Percentiles rank a stretch among this genome's conserved stretches.
phyloP scores from a whole-genome alignment of 1,284 basidiomycete species.

The Rhodotorula sp. region DNA sequence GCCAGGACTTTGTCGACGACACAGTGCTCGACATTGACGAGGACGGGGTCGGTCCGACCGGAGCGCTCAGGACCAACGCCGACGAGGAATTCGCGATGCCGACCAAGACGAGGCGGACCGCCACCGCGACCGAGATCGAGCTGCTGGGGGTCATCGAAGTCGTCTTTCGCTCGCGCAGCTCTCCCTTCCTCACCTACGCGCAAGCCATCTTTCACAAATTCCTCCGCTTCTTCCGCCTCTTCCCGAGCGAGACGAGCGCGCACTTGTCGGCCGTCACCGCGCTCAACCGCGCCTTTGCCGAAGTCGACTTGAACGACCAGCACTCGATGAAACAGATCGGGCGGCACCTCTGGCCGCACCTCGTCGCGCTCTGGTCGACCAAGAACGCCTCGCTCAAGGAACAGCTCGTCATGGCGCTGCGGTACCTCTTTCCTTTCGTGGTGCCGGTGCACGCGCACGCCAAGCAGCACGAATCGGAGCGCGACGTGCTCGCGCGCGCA shows the following conservation, averaged over 20 bases:
- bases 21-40: conserved; percentile 33
- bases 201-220: conserved; percentile 64
- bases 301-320: conserved; percentile 69
- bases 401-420: conserved; percentile 62
- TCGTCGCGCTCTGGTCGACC: conserved; percentile 71
- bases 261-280: conserved; percentile 69
- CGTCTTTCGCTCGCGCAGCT: conserved; percentile 31
- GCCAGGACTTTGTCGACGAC: conserved; percentile 48
- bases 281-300: conserved; percentile 66
- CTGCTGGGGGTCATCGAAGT: conserved; percentile 37
- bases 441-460: conserved; percentile 44
- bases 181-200: conserved; percentile 39
- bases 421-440: conserved; percentile 69
- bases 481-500: conserved; percentile 8
- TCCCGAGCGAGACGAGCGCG: conserved; percentile 68
- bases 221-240: conserved; percentile 63
- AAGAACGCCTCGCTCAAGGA: conserved; percentile 69
- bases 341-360: conserved; percentile 60
- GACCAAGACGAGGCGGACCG: conserved; percentile 4
- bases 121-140: conserved; percentile 36
- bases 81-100: conserved; percentile 20
- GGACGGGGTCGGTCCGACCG: not conserved
- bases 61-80: conserved; percentile 1
- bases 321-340: conserved; percentile 63
- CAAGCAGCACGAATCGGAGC: not conserved